Percentiles rank a stretch among this genome's conserved stretches.
Evolutionary conservation across 164 flowering plant genomes (phyloP).

Genomic region (Taxillus chinensis): DNA sequence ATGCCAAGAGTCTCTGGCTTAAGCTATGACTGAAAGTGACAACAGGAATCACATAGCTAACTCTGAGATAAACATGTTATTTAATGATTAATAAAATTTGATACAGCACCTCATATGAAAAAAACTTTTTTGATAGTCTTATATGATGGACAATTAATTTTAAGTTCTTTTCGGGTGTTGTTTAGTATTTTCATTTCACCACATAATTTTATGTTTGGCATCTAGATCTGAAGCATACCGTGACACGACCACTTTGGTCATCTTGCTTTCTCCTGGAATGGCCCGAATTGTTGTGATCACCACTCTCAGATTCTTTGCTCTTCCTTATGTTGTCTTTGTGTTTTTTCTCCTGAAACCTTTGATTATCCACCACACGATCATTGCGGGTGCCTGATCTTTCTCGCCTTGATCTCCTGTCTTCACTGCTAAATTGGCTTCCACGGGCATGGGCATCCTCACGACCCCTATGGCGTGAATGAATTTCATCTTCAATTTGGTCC

Average conservation of each 20-base stretch:
- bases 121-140: too few relatives aligned
- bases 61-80: too few relatives aligned
- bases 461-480: conserved; percentile 39
- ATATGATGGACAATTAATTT: too few relatives aligned
- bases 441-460: conserved; percentile 58
- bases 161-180: too few relatives aligned
- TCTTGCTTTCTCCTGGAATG: conserved; percentile 47
- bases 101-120: too few relatives aligned
- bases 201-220: conserved; percentile 2
- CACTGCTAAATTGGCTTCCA: conserved; percentile 32
- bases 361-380: conserved; percentile 49
- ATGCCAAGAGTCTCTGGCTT: too few relatives aligned
- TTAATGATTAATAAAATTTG: too few relatives aligned
- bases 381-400: conserved; percentile 48
- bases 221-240: conserved; percentile 38
- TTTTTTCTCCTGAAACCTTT: conserved; percentile 42
- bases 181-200: background rate
- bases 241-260: conserved; percentile 34
- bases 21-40: too few relatives aligned
- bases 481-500: conserved; percentile 52
- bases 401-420: conserved; percentile 56
- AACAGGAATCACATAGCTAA: too few relatives aligned
- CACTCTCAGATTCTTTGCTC: conserved; percentile 44
- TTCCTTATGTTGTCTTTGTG: conserved; percentile 42
- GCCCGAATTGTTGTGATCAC: conserved; percentile 22